phyloP scores from a whole-genome alignment of 352 stramenopile species.

The Pythium myriotylum region DNA sequence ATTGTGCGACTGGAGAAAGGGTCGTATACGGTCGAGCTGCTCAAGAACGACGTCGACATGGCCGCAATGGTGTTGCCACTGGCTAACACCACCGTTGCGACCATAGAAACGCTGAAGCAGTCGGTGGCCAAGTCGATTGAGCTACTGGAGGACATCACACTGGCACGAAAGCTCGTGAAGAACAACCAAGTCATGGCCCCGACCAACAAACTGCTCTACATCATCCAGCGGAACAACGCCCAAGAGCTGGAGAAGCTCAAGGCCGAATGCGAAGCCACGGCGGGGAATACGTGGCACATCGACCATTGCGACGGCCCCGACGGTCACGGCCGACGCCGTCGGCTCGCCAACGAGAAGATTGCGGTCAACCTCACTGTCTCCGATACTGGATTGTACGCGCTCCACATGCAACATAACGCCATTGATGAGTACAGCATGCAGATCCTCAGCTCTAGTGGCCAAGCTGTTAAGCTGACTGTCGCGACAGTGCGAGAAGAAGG shows the following conservation, averaged over 20 bases:
- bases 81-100: slow-evolving; percentile 20
- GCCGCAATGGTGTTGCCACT: slow-evolving; percentile 44
- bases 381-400: slow-evolving; percentile 35
- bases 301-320: slow-evolving; percentile 46
- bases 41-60: slow-evolving; percentile 52
- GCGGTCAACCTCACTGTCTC: slow-evolving; percentile 45
- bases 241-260: slow-evolving; percentile 39
- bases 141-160: slow-evolving; percentile 42
- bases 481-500: slow-evolving; percentile 23
- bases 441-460: slow-evolving; percentile 21
- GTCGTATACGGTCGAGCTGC: slow-evolving; percentile 43
- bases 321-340: slow-evolving; percentile 31
- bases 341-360: slow-evolving; percentile 35
- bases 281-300: slow-evolving; percentile 49
- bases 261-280: slow-evolving; percentile 40
- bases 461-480: slow-evolving; percentile 26
- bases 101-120: slow-evolving; percentile 25
- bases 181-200: slow-evolving; percentile 40
- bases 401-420: slow-evolving; percentile 57
- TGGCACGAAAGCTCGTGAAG: slow-evolving; percentile 49
- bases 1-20: slow-evolving; percentile 46
- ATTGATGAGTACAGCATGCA: slow-evolving; percentile 49
- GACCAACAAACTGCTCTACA: slow-evolving; percentile 43
- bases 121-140: slow-evolving; percentile 28
- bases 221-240: slow-evolving; percentile 51